Base-by-base conservation (phyloP, 208 protist species). In the Acanthamoeba triangularis region DNA sequence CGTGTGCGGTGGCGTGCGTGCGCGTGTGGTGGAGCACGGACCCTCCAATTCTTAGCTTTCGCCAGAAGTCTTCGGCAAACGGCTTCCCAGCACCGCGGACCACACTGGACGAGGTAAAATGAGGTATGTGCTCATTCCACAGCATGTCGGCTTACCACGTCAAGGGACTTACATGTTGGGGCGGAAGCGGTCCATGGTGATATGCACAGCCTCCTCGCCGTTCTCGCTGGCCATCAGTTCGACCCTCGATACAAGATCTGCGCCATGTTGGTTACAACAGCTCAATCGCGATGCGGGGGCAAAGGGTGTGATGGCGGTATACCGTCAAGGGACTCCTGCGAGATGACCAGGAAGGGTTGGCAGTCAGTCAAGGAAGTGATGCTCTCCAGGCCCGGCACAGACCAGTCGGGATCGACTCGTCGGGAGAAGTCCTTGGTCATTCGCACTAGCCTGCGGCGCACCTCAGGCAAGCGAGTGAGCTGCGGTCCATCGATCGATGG, bases 51-150 rank as follows among this genome's bases (percentile, higher is more conserved):
- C 16, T 88, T 49, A 88, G 44, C 49, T 59, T 88, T 8, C 49
- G 25, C 80, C 80, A 88, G 49, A 56, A 88, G 52, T 87, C 78
- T n/a, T 87, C 78, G 0, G 78, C 80, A 20, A 88, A 88, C 30
- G 80, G 80, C 30, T 41, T 88, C 47, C 49, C 80, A 16, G 80
- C 80, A 0, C 80, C 80, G 20, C 52, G n/a, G 5, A 87, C 78
- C 28, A 88, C 52, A n/a, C 80, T 88, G 52, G 25, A 10, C 23
- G 35, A 85, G 23, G 35, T 18, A 16, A 47, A 28, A 47, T 1
- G 8, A 25, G 78, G n/a, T 44, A 0, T 25, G 16, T 8, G 44
- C 23, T 85, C 28, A 13, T 74, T 74, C 28, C 65, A 35, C 7
- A 4, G 7, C 44, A 3, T 13, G 44, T 49, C 44, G 13, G 44